Evolutionary conservation across 345 rosid species (phyloP).

Genomic region (Rhodamnia rubescens): DNA sequence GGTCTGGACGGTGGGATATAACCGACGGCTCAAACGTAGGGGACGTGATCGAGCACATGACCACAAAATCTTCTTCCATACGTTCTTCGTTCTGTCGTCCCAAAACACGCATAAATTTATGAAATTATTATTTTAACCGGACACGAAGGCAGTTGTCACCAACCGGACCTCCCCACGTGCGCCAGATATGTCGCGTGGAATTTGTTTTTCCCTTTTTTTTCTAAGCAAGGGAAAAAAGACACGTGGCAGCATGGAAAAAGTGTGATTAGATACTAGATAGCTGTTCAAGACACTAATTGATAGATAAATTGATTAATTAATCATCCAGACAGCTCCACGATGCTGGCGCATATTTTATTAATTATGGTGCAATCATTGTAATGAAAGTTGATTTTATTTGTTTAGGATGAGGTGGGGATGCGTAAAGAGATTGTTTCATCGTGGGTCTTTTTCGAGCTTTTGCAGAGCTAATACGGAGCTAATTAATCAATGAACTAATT

Average conservation of each 20-base stretch:
- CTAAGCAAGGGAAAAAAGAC: neutral
- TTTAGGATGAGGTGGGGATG: neutral
- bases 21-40: neutral
- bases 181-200: neutral
- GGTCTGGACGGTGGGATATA: neutral
- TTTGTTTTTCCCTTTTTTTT: neutral
- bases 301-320: no score
- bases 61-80: neutral
- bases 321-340: neutral
- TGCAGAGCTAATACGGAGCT: neutral
- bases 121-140: neutral
- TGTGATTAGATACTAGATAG: neutral
- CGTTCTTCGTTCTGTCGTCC: neutral
- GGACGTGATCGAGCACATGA: neutral
- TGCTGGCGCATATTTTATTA: neutral
- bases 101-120: neutral
- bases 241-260: neutral
- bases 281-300: neutral
- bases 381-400: neutral
- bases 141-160: neutral
- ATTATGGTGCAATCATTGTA: neutral
- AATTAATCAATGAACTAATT: neutral
- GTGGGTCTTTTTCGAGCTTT: neutral
- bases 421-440: neutral
- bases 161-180: neutral